These are phyloP conservation scores for Agastache rugosa DNA, from an alignment of 257 asterid species.

Conservation along the genomic window DNA sequence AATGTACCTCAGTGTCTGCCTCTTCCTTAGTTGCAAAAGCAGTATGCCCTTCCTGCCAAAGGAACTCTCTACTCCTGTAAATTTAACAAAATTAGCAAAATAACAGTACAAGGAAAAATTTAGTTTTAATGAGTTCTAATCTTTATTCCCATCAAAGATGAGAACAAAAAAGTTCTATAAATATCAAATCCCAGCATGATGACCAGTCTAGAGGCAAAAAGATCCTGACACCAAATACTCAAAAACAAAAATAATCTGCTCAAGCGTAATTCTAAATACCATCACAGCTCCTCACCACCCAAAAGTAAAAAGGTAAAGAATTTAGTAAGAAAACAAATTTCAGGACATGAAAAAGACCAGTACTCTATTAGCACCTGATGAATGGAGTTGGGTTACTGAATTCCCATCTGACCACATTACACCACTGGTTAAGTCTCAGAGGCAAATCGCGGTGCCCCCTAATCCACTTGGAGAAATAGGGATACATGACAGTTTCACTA, in stretches of 20 bases:
- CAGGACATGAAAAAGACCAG: not conserved
- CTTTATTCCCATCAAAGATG: not conserved
- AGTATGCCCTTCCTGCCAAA: constrained; percentile 14
- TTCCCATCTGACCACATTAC: constrained; percentile 99
- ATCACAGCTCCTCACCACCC: not conserved
- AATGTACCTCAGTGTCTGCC: constrained; percentile 2
- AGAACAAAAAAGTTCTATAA: not conserved
- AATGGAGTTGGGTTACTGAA: constrained; percentile 98
- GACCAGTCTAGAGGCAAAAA: not conserved
- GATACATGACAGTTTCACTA: constrained; percentile 98
- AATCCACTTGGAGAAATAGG: constrained; percentile 96
- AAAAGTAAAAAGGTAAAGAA: not conserved
- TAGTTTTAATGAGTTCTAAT: not conserved
- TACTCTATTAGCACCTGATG: constrained; percentile 63
- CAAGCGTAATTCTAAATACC: not conserved
- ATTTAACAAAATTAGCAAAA: not conserved
- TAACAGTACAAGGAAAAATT: not conserved
- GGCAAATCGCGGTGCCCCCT: constrained; percentile 99
- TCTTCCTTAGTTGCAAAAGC: constrained; percentile 7
- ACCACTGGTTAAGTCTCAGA: constrained; percentile 93
- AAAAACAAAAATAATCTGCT: not conserved
- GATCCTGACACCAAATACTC: not conserved
- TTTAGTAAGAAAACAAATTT: not conserved
- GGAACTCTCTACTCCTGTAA: constrained; percentile 16
- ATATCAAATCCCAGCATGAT: not conserved